Conservation (phyloP, 108 stramenopile genomes). For the Chaetoceros muelleri region DNA sequence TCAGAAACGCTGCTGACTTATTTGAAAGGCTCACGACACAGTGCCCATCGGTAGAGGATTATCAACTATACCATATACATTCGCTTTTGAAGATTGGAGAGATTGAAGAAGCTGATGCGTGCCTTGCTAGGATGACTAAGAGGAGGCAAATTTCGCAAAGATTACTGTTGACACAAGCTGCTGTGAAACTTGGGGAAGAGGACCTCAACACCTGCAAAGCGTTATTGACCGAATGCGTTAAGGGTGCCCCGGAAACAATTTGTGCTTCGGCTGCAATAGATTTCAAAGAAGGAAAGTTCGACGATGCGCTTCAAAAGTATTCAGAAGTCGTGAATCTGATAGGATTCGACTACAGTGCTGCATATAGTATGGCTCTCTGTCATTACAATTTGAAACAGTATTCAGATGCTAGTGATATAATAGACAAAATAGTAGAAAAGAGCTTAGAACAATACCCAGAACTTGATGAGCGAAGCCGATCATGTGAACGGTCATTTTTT, state of each 20-base stretch:
- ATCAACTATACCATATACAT: conserved; percentile 71
- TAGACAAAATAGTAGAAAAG: conserved; percentile 61
- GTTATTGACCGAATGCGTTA: conserved; percentile 47
- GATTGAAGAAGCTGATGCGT: conserved; percentile 38
- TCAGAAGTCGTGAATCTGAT: conserved; percentile 50
- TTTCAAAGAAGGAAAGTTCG: conserved; percentile 65
- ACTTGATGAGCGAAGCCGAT: conserved; percentile 19
- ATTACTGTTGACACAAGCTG: conserved; percentile 48
- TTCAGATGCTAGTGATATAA: conserved; percentile 38
- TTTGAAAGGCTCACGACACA: conserved; percentile 71
- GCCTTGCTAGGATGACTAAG: conserved; percentile 3
- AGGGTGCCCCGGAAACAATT: conserved; percentile 68
- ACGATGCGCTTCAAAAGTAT: conserved; percentile 52
- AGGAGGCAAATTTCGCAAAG: conserved; percentile 46
- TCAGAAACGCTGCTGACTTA: conserved; percentile 28
- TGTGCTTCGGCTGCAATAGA: conserved; percentile 55
- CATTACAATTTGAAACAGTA: conserved; percentile 60
- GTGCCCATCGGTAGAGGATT: conserved; percentile 72
- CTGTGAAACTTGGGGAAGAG: conserved; percentile 69
- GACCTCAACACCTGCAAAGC: conserved; percentile 44
- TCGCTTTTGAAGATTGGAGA: conserved; percentile 62
- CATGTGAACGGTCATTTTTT: conserved; percentile 46
- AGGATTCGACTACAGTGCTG: conserved; percentile 63
- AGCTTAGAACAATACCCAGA: conserved; percentile 59
- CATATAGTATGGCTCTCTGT: conserved; percentile 84